Evolutionary conservation across 163 green algal genomes (phyloP).

Genomic region (Coccomyxa subellipsoidea): DNA sequence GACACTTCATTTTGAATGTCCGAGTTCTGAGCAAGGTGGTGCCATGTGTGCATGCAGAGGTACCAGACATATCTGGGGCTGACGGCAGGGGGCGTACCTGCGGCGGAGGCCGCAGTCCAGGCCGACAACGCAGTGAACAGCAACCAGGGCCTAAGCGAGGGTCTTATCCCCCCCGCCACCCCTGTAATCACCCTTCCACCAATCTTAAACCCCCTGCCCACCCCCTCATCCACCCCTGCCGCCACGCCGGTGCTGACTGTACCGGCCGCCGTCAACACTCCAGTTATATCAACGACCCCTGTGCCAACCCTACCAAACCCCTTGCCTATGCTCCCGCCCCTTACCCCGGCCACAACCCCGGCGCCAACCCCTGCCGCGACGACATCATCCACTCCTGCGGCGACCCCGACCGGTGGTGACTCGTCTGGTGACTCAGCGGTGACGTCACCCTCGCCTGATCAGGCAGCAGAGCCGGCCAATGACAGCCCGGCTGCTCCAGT

Average conservation of each 20-base stretch:
- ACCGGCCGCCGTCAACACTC: no score
- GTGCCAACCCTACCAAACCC: no score
- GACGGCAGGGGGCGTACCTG: no score
- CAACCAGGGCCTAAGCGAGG: background rate
- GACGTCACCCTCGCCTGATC: no score
- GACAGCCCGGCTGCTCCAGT: no score
- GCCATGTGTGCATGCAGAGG: background rate
- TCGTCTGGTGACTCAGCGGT: no score
- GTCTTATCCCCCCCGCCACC: background rate
- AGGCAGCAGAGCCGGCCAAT: no score
- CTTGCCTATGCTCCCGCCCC: no score
- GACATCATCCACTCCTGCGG: background rate
- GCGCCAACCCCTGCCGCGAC: no score
- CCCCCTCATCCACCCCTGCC: background rate
- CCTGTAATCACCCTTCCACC: background rate
- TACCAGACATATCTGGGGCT: background rate
- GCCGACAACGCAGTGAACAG: background rate
- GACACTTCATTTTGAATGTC: no score
- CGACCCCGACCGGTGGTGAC: background rate
- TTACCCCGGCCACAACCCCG: background rate
- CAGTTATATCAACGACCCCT: no score
- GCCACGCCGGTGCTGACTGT: background rate
- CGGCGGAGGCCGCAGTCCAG: background rate
- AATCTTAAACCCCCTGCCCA: no score
- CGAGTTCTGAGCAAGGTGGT: background rate